Evolutionary conservation across 495 filamentous ascomycete genomes (phyloP).

Genomic region (Thozetella sp.): DNA sequence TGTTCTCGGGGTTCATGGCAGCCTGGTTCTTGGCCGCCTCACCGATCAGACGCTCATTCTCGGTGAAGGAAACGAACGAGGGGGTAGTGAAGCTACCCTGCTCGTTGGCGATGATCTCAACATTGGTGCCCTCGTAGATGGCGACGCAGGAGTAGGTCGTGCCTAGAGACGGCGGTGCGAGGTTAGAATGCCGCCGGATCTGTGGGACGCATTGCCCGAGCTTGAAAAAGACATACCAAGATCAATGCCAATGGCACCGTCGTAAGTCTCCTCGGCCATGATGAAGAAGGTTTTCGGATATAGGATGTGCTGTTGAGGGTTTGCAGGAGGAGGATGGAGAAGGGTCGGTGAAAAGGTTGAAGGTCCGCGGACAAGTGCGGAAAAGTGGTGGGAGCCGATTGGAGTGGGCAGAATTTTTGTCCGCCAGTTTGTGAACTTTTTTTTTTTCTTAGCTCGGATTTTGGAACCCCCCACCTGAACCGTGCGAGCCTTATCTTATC

Average conservation of each 20-base stretch:
- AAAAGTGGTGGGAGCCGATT: constrained; percentile 3
- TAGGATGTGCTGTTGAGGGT: constrained; percentile 14
- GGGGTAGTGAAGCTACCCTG: constrained; percentile 99
- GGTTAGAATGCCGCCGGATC: background rate
- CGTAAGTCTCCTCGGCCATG: constrained; percentile 95
- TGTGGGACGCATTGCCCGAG: background rate
- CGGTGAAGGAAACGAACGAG: constrained; percentile 98
- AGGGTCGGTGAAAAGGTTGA: constrained; percentile 2
- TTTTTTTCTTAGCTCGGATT: background rate
- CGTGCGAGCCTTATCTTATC: background rate
- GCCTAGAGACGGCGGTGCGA: constrained; percentile 53
- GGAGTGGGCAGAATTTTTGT: constrained; percentile 3
- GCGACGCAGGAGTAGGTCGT: constrained; percentile 99
- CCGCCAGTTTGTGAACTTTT: constrained; percentile 1
- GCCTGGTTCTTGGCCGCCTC: constrained; percentile 99
- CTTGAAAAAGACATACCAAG: constrained; percentile 70
- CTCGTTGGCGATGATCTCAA: constrained; percentile 99
- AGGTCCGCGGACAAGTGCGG: background rate
- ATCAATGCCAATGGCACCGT: constrained; percentile 99
- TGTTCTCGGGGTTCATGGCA: constrained; percentile 97
- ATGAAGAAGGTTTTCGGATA: constrained; percentile 17
- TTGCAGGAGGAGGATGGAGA: constrained; percentile 18
- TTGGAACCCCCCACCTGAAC: background rate
- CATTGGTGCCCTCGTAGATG: constrained; percentile 98
- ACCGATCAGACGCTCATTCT: constrained; percentile 96